Evolutionary conservation across 352 stramenopile species (phyloP).

Genomic region (Halophytophthora batemanensis): DNA sequence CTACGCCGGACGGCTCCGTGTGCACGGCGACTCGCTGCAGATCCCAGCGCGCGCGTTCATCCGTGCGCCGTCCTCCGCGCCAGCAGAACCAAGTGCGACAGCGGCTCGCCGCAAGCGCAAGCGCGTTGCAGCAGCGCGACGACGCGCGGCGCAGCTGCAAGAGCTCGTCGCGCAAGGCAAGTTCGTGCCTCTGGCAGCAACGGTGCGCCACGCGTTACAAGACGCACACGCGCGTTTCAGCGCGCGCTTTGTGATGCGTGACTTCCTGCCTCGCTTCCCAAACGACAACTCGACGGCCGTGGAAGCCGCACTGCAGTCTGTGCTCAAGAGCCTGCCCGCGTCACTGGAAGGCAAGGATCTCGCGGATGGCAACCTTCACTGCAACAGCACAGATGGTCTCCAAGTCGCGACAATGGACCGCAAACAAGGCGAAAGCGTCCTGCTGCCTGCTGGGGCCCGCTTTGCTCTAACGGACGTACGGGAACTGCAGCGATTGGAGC

Average conservation of each 20-base stretch:
- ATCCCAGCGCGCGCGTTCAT: slow-evolving; percentile 25
- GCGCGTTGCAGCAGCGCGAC: slow-evolving; percentile 23
- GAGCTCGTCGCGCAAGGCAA: slow-evolving; percentile 41
- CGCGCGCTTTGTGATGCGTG: slow-evolving; percentile 21
- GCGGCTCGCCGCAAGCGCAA: slow-evolving; percentile 38
- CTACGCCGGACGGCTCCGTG: slow-evolving; percentile 30
- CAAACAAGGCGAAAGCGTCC: background rate
- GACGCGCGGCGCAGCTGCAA: slow-evolving; percentile 26
- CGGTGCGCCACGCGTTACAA: slow-evolving; percentile 16
- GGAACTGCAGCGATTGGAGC: slow-evolving; percentile 15
- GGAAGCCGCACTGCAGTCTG: background rate
- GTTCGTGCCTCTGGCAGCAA: slow-evolving; percentile 41
- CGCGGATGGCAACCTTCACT: slow-evolving; percentile 12
- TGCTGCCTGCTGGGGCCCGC: slow-evolving; percentile 21
- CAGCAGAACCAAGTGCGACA: slow-evolving; percentile 1
- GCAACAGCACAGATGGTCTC: slow-evolving; percentile 16
- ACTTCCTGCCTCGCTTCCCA: slow-evolving; percentile 13
- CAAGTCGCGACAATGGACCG: slow-evolving; percentile 12
- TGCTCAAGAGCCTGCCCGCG: slow-evolving; percentile 7
- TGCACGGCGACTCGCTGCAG: slow-evolving; percentile 33
- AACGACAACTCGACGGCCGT: background rate
- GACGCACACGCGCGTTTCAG: slow-evolving; percentile 18
- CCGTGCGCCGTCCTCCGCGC: background rate
- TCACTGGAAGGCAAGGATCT: slow-evolving; percentile 3
- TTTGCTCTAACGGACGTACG: slow-evolving; percentile 30